phyloP scores from a whole-genome alignment of 371 early-diverging fungal genomes.

The Mortierella sp. region DNA sequence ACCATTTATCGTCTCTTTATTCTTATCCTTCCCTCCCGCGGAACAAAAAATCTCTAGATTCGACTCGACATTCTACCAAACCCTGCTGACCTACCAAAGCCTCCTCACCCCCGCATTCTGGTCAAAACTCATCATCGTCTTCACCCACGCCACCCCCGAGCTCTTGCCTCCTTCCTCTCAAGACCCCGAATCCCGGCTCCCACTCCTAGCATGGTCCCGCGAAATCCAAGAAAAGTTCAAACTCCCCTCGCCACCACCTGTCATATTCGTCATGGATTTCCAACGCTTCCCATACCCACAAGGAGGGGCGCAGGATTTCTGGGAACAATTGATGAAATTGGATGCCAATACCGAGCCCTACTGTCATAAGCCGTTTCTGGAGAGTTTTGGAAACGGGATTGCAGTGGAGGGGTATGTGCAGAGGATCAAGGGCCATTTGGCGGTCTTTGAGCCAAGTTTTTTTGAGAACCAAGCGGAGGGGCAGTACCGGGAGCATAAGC shows the following conservation, averaged over 20 bases:
- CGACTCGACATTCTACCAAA: conserved; percentile 53
- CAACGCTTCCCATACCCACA: conserved; percentile 42
- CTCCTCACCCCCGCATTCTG: conserved; percentile 54
- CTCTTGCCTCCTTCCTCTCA: conserved; percentile 15
- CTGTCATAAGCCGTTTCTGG: conserved; percentile 48
- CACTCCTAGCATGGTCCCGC: conserved; percentile 40
- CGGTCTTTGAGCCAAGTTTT: conserved; percentile 52
- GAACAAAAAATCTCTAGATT: conserved; percentile 26
- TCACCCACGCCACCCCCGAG: conserved; percentile 53
- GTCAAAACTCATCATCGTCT: conserved; percentile 52
- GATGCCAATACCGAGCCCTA: conserved; percentile 53
- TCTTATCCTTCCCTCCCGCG: neutral
- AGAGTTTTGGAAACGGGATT: conserved; percentile 47
- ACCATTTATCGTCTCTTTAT: neutral
- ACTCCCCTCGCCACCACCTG: conserved; percentile 31
- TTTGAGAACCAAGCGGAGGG: conserved; percentile 55
- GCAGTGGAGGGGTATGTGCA: conserved; percentile 49
- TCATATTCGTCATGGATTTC: conserved; percentile 51
- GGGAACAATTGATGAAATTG: conserved; percentile 50
- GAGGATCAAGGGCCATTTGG: conserved; percentile 52
- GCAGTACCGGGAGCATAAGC: conserved; percentile 40
- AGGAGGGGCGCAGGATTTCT: conserved; percentile 53
- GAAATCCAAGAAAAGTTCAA: conserved; percentile 57
- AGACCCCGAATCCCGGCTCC: conserved; percentile 28
- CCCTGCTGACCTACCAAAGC: conserved; percentile 50